A percentile compares a stretch with the other conserved stretches of the same genome.
Conservation (phyloP, 2,329 filamentous ascomycete species). For the Aureobasidium sp. region DNA sequence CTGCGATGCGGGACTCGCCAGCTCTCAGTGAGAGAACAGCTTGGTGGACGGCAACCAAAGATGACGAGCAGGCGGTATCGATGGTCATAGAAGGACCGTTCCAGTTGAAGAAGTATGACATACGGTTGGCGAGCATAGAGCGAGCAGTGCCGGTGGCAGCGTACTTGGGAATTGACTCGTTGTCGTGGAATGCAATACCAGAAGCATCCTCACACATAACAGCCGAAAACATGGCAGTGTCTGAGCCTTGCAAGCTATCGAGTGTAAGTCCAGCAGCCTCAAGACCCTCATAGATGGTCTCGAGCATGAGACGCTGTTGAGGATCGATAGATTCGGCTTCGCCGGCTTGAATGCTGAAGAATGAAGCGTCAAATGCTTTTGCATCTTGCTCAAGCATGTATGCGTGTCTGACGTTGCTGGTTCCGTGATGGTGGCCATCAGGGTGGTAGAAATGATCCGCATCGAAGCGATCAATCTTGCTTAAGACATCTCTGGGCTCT, state of each 20-base stretch:
- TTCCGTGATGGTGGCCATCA: slow-evolving; percentile 13
- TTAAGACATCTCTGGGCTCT: slow-evolving; percentile 16
- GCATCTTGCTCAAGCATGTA: slow-evolving; percentile 24
- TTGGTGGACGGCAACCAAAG: slow-evolving; percentile 31
- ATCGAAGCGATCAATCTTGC: slow-evolving; percentile 23
- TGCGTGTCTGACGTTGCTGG: slow-evolving; percentile 5
- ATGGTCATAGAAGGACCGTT: slow-evolving; percentile 38
- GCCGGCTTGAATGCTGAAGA: slow-evolving; percentile 22
- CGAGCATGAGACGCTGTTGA: slow-evolving; percentile 34
- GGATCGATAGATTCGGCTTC: slow-evolving; percentile 35
- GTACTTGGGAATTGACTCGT: slow-evolving; percentile 21
- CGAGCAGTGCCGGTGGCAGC: slow-evolving; percentile 25
- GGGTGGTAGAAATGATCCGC: slow-evolving; percentile 22
- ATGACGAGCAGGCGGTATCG: slow-evolving; percentile 43
- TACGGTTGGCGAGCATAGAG: slow-evolving; percentile 33
- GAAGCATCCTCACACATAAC: slow-evolving; percentile 22
- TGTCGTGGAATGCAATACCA: slow-evolving; percentile 20
- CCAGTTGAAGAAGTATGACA: slow-evolving; percentile 34
- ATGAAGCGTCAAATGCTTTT: slow-evolving; percentile 22
- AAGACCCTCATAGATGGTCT: slow-evolving; percentile 37
- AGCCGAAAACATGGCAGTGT: slow-evolving; percentile 20
- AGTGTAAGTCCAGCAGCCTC: slow-evolving; percentile 19
- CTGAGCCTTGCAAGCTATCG: slow-evolving; percentile 16
- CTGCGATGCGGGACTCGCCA: slow-evolving; percentile 29
- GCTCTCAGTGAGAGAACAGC: slow-evolving; percentile 26